Base-by-base conservation (phyloP, 129 eudicot genomes). In the Pittosporum tobira region DNA sequence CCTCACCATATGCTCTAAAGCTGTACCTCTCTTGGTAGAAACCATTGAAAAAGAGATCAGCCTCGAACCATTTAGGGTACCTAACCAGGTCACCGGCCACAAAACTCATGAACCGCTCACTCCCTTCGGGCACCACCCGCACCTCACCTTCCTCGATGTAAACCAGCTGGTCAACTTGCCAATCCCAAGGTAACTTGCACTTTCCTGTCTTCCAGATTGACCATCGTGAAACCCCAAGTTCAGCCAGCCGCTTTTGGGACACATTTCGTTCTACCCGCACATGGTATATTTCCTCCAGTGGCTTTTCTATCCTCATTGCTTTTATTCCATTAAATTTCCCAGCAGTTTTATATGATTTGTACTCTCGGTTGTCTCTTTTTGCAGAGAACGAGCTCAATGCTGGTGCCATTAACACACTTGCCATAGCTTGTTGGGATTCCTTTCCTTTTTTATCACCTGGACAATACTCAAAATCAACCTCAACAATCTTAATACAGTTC, bases 141-240 rank as follows among this genome's bases (percentile, higher is more conserved):
- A 91, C 99, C 57, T 91, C 99, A 3, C 99, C 99, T 65, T 91
- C 96, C 71, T 91, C 99, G 13, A 91, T 72, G 68, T 83, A 91
- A 40, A 91, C 96, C 61, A 91, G 71, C 81, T 91, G 99, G 72
- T 91, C 96, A 15, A 84, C 99, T 27, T 91, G 99, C 99, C 99
- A 91, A 55, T 91, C 96, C 99, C 99, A 91, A 4, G 96, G 85
- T 30, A 87, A 82, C 62, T 74, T 79, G 72, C 99, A 87, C 63
- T 91, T 87, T 16, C 96, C 94, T 0, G 99, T 87, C 52, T 84
- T 91, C 99, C 99, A 91, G 3, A 65, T 68, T 55, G 99, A 91
- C 99, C 99, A 91, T 67, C 56, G 73, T 1, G 94, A 81, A 22
- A 81, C 91, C 51, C 90, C 94, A 2, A 91, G 96, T 76, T 91